Percentiles rank a stretch among this genome's conserved stretches.
Conservation (phyloP, 2,329 filamentous ascomycete genomes). For the Sclerotinia minor region DNA sequence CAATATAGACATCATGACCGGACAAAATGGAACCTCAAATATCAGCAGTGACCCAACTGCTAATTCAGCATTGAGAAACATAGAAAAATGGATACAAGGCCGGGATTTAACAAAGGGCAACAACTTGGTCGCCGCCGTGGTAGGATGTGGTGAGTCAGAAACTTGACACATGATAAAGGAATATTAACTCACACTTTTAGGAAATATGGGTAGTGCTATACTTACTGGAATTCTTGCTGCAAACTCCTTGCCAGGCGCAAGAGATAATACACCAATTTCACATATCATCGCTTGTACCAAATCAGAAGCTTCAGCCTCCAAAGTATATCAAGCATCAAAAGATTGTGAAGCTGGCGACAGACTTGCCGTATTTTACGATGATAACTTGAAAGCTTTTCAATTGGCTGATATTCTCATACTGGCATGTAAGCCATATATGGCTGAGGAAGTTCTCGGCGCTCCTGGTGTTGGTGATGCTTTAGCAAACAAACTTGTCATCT, state of each 20-base stretch:
- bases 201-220: slow-evolving; percentile 23
- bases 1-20: background rate
- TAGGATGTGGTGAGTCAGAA: slow-evolving; percentile 25
- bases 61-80: background rate
- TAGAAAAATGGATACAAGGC: slow-evolving; percentile 8
- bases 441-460: slow-evolving; percentile 19
- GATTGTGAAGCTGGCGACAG: slow-evolving; percentile 13
- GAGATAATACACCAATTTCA: slow-evolving; percentile 21
- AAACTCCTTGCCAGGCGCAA: slow-evolving; percentile 4
- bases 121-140: slow-evolving; percentile 19
- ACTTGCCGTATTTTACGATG: slow-evolving; percentile 13
- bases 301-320: slow-evolving; percentile 19
- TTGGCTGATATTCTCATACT: slow-evolving; percentile 18
- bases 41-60: slow-evolving; percentile 8
- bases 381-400: slow-evolving; percentile 21
- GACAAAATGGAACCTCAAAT: background rate
- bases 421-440: slow-evolving; percentile 25
- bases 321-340: slow-evolving; percentile 14
- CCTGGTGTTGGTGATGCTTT: slow-evolving; percentile 21
- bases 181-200: slow-evolving; percentile 11
- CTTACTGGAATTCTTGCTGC: slow-evolving; percentile 19
- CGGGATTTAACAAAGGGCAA: background rate
- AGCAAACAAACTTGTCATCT: slow-evolving; percentile 24
- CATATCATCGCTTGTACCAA: slow-evolving; percentile 24
- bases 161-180: background rate